A percentile compares a stretch with the other conserved stretches of the same genome.
Conservation (phyloP, 139 green algal species). For the Chlorella ohadii region DNA sequence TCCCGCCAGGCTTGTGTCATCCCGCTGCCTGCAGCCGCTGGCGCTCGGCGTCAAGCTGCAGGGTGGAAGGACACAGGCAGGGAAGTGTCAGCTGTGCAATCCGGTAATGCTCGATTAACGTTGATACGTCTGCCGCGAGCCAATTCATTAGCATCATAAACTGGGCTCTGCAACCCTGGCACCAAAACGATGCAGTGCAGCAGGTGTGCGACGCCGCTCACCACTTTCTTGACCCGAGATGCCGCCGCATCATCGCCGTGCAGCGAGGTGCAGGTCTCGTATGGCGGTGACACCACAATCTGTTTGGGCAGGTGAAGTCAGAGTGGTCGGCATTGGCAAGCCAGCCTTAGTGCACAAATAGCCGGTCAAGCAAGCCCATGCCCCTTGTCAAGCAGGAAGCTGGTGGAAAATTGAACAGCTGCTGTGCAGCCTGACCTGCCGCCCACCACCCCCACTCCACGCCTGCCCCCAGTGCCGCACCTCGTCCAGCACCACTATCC, state of each 20-base stretch:
- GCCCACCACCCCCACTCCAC: neutral
- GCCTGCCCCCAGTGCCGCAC: slow-evolving; percentile 43
- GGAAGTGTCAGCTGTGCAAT: no score
- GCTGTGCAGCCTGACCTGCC: no score
- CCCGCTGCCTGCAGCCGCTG: slow-evolving; percentile 20
- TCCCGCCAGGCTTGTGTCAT: neutral
- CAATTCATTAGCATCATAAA: no score
- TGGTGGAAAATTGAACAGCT: no score
- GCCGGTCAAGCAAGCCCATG: no score
- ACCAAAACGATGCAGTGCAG: no score
- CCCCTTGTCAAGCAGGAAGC: no score
- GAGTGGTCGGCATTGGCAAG: neutral
- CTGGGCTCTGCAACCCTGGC: no score
- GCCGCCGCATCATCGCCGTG: slow-evolving; percentile 42
- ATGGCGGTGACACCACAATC: slow-evolving; percentile 25
- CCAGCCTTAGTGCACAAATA: no score
- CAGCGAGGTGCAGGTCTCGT: slow-evolving; percentile 27
- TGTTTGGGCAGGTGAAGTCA: neutral
- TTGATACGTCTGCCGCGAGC: no score
- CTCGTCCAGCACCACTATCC: slow-evolving; percentile 84
- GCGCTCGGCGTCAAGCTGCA: slow-evolving; percentile 37
- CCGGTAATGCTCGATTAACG: no score
- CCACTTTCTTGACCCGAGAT: slow-evolving; percentile 73
- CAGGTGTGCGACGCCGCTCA: slow-evolving; percentile 21
- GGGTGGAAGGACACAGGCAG: no score